These are phyloP conservation scores for Pichia sp. DNA, from an alignment of 1,139 yeast species.

Conservation along the genomic window DNA sequence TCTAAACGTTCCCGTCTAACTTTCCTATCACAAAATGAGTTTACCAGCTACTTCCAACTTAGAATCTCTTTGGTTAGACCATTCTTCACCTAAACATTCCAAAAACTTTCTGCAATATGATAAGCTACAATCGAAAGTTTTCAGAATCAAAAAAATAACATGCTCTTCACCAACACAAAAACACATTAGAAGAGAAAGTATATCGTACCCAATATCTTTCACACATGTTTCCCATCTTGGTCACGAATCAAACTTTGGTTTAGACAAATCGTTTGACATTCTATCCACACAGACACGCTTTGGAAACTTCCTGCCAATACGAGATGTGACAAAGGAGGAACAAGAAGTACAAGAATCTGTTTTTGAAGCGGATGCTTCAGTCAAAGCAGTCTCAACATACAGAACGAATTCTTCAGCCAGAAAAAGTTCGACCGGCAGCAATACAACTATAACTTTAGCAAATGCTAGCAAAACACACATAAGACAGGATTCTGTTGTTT, in stretches of 20 bases:
- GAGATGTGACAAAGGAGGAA: too few species aligned
- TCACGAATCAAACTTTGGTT: constrained; percentile 28
- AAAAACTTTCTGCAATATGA: constrained; percentile 3
- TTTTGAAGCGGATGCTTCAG: not conserved
- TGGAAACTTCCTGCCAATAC: too few species aligned
- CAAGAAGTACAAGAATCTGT: not conserved
- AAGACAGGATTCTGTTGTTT: too few species aligned
- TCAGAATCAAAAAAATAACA: too few species aligned
- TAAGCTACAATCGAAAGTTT: constrained; percentile 7
- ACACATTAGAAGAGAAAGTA: not conserved
- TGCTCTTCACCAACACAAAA: too few species aligned
- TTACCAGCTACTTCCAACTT: not conserved
- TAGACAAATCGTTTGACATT: constrained; percentile 25
- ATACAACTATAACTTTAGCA: too few species aligned
- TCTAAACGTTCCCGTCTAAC: not conserved
- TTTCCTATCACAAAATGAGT: not conserved
- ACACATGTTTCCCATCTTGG: constrained; percentile 34
- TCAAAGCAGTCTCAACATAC: constrained; percentile 1
- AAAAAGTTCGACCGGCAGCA: too few species aligned
- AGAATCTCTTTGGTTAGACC: constrained; percentile 17
- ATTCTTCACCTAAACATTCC: not conserved
- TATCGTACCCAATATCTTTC: constrained; percentile 32
- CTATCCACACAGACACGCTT: too few species aligned
- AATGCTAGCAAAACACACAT: too few species aligned
- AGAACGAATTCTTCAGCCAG: constrained; percentile 9